Conservation (phyloP, 208 protist genomes). For the Angomonas ambiguus region DNA sequence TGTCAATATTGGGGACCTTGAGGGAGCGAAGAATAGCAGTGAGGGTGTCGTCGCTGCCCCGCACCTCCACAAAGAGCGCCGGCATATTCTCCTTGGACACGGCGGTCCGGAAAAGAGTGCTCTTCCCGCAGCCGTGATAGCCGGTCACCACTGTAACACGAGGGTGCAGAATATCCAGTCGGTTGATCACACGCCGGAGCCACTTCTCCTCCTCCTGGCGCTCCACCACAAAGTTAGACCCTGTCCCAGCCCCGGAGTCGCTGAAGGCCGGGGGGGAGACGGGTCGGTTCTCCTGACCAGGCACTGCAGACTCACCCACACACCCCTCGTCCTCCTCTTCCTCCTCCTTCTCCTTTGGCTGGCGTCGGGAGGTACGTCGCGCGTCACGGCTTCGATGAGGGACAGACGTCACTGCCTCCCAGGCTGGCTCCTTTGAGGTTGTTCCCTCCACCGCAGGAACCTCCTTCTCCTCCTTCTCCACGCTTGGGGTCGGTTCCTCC, state of each 20-base stretch:
- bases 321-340: neutral
- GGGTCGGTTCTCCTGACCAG: neutral
- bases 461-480: neutral
- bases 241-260: neutral
- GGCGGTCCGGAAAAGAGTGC: constrained; percentile 51
- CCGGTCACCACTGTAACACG: constrained; percentile 62
- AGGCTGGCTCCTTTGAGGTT: neutral
- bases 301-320: neutral
- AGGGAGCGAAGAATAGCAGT: constrained; percentile 56
- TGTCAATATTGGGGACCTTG: constrained; percentile 76
- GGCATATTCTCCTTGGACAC: constrained; percentile 73
- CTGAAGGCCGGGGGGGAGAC: neutral
- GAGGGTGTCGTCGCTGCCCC: constrained; percentile 66
- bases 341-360: constrained; percentile 2
- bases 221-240: constrained; percentile 26
- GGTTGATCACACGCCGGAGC: constrained; percentile 59
- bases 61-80: constrained; percentile 72
- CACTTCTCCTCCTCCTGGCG: constrained; percentile 66
- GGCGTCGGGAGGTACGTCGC: neutral
- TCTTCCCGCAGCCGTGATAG: constrained; percentile 54
- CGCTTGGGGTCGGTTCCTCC: too few relatives aligned
- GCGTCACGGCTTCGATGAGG: constrained; percentile 4
- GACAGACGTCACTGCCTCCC: neutral
- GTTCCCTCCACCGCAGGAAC: neutral
- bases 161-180: constrained; percentile 60